Conservation (phyloP, 2,329 filamentous ascomycete species). For the Cladosporium oxysporum region DNA sequence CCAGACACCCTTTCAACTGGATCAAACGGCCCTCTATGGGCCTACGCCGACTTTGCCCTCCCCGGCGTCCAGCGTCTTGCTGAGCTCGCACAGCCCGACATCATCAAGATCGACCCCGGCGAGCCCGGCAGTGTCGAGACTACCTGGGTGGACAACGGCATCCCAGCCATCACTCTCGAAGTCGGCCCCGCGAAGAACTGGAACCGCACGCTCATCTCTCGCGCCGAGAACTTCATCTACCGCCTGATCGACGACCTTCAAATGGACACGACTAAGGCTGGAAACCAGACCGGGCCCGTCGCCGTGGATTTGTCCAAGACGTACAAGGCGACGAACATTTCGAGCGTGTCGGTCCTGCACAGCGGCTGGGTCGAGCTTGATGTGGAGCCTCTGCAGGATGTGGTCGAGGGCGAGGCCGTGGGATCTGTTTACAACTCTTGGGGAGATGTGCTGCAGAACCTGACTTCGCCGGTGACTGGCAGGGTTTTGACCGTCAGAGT, state of each 20-base stretch:
- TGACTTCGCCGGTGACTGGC: constrained; percentile 37
- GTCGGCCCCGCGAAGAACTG: constrained; percentile 43
- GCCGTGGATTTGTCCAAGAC: constrained; percentile 25
- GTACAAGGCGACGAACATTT: constrained; percentile 35
- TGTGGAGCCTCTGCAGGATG: constrained; percentile 38
- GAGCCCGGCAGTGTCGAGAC: constrained; percentile 44
- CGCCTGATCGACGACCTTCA: constrained; percentile 19
- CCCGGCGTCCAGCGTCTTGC: constrained; percentile 42
- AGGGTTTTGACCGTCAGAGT: constrained; percentile 39
- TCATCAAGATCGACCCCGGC: constrained; percentile 43
- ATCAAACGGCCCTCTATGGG: constrained; percentile 42
- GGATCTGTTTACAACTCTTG: constrained; percentile 40
- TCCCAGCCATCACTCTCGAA: constrained; percentile 43
- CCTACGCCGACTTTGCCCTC: constrained; percentile 42
- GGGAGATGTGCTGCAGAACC: constrained; percentile 40
- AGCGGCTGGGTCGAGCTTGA: constrained; percentile 31
- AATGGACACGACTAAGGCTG: constrained; percentile 14
- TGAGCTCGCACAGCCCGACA: constrained; percentile 43
- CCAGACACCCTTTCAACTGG: constrained; percentile 41
- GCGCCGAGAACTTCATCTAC: constrained; percentile 31
- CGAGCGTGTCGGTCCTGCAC: constrained; percentile 37
- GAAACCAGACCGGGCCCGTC: constrained; percentile 6
- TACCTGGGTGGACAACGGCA: constrained; percentile 39
- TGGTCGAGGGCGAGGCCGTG: constrained; percentile 40
- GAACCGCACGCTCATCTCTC: constrained; percentile 40